Base-by-base conservation (phyloP, 2,329 filamentous ascomycete genomes). In the Myriosclerotinia duriaeana region DNA sequence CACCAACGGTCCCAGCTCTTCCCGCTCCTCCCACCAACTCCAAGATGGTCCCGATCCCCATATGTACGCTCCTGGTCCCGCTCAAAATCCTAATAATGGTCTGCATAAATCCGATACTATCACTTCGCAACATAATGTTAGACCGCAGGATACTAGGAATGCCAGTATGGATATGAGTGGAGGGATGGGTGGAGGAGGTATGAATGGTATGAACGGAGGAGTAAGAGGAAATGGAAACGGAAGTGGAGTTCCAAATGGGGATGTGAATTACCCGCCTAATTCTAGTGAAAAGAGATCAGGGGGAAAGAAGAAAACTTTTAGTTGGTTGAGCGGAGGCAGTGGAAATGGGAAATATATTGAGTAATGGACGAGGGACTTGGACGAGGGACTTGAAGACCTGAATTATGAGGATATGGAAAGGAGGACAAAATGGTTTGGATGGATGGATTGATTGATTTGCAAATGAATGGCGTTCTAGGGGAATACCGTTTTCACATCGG, bases 221-320 rank as follows among this genome's bases (percentile, higher is more conserved):
- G 22, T 46, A 9, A 50, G 56, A 50, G 44, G 56, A 60, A 60
- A 60, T 36, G 63, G 46, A 14, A 65, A 53, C 44, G 64, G 36
- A 15, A 62, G 42, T 42, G 59, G 15, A 26, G 48, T 36, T 48
- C 17, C 12, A 11, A 62, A 53, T 58, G 62, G 52, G 15, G 62
- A 46, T 48, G 40, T 52, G 42, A 60, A 48, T 20, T 65, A 65
- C 26, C 64, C 64, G 54, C 64, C 64, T 14, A 65, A 65, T 53
- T 65, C 64, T 2, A 65, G 64, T 36, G 64, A 65, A 20, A 65
- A 65, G 55, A 53, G 64, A 59, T 59, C 48, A 15, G 61, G 61
- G 2, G 61, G 64, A 2, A 65, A 65, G 46, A 65, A 65, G 36
- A 65, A 65, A 59, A 60, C 64, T 22, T 65, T 65, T 53, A 65